Percentiles rank a stretch among this genome's conserved stretches.
phyloP scores from a whole-genome alignment of 116 monocot species.

The Dioscorea cayenensis region DNA sequence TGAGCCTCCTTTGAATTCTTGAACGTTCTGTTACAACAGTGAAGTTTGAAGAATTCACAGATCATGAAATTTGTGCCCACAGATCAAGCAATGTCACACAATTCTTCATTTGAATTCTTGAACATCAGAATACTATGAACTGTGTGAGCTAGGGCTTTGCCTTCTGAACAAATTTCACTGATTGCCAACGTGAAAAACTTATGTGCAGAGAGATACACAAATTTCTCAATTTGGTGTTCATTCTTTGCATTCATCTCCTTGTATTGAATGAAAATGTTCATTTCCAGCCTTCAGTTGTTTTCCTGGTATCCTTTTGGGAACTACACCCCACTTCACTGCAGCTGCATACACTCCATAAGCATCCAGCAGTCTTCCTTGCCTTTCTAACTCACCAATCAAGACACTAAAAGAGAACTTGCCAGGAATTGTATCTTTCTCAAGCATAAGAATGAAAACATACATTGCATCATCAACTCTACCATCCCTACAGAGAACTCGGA shows the following conservation, averaged over 20 bases:
- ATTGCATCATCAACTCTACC: conserved; percentile 57
- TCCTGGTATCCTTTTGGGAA: conserved; percentile 20
- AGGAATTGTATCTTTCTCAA: conserved; percentile 37
- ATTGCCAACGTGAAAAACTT: too few species aligned
- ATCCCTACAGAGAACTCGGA: conserved; percentile 50
- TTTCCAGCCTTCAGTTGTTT: conserved; percentile 4
- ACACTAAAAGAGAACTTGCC: conserved; percentile 48
- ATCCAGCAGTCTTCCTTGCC: conserved; percentile 38
- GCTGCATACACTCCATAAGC: conserved; percentile 51
- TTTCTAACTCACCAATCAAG: conserved; percentile 38
- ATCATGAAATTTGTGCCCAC: too few species aligned
- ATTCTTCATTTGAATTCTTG: too few species aligned
- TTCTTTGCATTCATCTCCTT: not conserved
- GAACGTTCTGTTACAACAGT: too few species aligned
- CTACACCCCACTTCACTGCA: conserved; percentile 57
- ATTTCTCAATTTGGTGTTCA: not conserved
- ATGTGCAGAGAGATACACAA: too few species aligned
- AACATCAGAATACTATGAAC: too few species aligned
- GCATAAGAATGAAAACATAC: conserved; percentile 41
- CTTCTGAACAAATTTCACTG: too few species aligned
- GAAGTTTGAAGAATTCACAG: too few species aligned
- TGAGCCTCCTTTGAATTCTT: too few species aligned
- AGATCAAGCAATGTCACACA: too few species aligned
- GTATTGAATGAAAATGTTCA: not conserved
- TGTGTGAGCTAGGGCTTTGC: too few species aligned